Base-by-base conservation (phyloP, 2,329 filamentous ascomycete species). In the Fusarium sp. region DNA sequence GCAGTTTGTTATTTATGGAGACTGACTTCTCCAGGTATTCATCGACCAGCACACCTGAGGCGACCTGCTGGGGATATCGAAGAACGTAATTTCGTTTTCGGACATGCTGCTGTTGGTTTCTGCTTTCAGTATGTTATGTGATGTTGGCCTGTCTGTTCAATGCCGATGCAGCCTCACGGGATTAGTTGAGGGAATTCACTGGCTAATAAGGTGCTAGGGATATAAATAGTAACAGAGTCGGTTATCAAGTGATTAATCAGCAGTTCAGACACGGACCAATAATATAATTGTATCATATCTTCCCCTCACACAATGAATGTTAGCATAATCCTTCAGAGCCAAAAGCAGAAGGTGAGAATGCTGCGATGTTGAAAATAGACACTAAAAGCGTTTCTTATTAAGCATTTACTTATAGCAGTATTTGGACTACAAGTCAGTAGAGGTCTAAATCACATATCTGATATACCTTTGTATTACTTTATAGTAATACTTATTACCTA, bases 1-100 rank as follows among this genome's bases (percentile, higher is more conserved):
- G 3, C 18, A 7, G 7, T 5, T 9, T 2, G 2, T 5, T 4
- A 16, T 25, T 9, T n/a, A 30, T 10, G 7, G 11, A 9, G 13
- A 61, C 67, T 46, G 15, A 74, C 72, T 74, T 35, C 72, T 70
- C 72, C 72, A 75, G 1, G 47, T 72, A 9, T 75, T 75, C 72
- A 74, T 75, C 3, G 72, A 75, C 72, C 72, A 75, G 53, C 72
- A 72, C 4, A 59, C 50, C 32, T 57, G 64, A 16, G 72, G 72
- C 35, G 50, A 44, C 11, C n/a, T 67, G 28, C 59, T 67, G 9
- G 72, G 72, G 5, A 75, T 75, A 4, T 75, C 72, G 5, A 75
- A 64, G 5, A 75, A 58, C 0, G 50, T 74, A 9, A 69, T 67
- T 1, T 28, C 53, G 2, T 30, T 35, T 2, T 43, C 57, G 6